Base-by-base conservation (phyloP, 495 filamentous ascomycete species). In the Aspergillus bertholletiae region DNA sequence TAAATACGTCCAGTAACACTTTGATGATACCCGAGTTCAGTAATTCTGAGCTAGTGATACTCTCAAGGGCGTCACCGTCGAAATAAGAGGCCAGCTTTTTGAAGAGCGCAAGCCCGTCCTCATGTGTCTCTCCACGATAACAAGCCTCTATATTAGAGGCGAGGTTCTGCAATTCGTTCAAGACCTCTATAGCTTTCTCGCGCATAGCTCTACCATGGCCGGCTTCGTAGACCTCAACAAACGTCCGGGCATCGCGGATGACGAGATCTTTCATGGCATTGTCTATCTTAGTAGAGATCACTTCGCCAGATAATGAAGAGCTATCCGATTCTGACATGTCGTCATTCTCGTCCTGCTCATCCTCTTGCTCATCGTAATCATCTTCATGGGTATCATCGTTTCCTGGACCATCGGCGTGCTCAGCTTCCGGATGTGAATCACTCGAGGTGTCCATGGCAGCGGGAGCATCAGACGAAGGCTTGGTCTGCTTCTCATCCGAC, bases 21-120 rank as follows among this genome's bases (percentile, higher is more conserved):
- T 88, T 80, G 23, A 97, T 90, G 51, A 99, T 83, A 21, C 89
- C 88, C 7, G 95, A 97, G 49, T 87, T 90, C 13, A 97, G 83
- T 23, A 99, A 71, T 63, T 99, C 95, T 15, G 92, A 89, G 69
- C 95, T 99, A n/a, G 95, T 97, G 30, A 97, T 92, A 51, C 90
- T 96, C 67, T 96, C 87, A 55, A 97, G 66, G 0, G 85, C 82
- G 68, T 96, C 88, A 2, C 87, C 86, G 53, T 94, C 87, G 65
- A 99, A 99, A 62, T 92, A 90, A n/a, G 81, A 79, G 1, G 91
- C 91, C 48, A 99, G 72, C 32, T 77, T 86, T 28, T 76, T 74
- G 73, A 97, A 97, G 7, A 96, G 78, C 1, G 80, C 67, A 13
- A 74, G 72, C 7, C 88, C 67, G 26, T 65, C 54, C 15, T 78